Base-by-base conservation (phyloP, 768 basidiomycete species). In the Collybia nuda region DNA sequence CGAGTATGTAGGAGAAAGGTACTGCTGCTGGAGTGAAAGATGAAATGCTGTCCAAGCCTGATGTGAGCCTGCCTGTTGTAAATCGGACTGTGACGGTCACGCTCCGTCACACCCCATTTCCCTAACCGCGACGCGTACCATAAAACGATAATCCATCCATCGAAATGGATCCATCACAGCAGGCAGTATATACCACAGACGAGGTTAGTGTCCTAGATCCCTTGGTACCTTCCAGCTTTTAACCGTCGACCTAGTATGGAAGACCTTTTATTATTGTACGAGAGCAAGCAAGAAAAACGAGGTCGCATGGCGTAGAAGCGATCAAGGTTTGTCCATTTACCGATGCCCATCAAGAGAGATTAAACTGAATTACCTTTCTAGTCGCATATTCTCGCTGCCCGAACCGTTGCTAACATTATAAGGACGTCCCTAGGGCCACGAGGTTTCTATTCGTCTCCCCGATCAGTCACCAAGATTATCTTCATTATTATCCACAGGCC, bases 221-320 rank as follows among this genome's bases (percentile, higher is more conserved):
- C 28, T 21, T 44, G 42, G 1, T 28, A 29, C 23, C 36, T 38
- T 18, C 45, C 50, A 4, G 18, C 48, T 29, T 35, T 61, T 58
- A 54, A 68, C 55, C 2, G 1, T 19, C 3, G 19, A 6, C 56
- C 6, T 59, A 95, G 91, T 94, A 92, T 67, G 94, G 95, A 40
- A 78, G 95, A 37, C 96, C 94, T n/a, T 98, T 98, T 67, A 96
- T 98, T 66, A 96, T 98, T 72, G 79, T 98, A 50, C 82, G 94
- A 24, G 95, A 98, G 62, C 96, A 98, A 68, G 85, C 77, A 48
- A 96, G 69, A 75, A 97, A 94, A 78, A 96, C 92, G 9, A 81
- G 96, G 59, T 83, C 80, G 23, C 94, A 98, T 72, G 96, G 96
- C 45, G 67, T 88, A 54, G 92, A 95, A 69, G 96, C 96, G 58